A percentile compares a stretch with the other conserved stretches of the same genome.
phyloP scores from a whole-genome alignment of 441 rosid species.

The Mallotus repandus region DNA sequence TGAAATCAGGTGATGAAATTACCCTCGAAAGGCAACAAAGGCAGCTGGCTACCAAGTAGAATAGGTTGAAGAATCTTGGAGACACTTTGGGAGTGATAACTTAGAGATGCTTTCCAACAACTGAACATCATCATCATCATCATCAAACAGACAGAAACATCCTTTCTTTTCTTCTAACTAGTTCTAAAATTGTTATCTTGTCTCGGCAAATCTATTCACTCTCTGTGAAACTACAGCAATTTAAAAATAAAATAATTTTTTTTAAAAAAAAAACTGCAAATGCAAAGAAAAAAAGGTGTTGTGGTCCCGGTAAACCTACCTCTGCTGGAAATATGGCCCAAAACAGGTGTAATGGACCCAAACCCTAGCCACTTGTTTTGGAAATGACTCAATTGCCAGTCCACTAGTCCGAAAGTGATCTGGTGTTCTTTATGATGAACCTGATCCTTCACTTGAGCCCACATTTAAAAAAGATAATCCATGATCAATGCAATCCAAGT shows the following conservation, averaged over 20 bases:
- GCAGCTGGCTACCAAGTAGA: neutral
- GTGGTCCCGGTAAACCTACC: neutral
- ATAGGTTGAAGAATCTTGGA: neutral
- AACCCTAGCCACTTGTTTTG: slow-evolving; percentile 15
- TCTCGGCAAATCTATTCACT: neutral
- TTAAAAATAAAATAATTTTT: neutral
- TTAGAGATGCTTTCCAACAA: neutral
- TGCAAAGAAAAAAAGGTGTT: neutral
- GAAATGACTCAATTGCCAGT: neutral
- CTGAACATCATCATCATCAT: slow-evolving; percentile 5
- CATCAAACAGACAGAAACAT: slow-evolving; percentile 11
- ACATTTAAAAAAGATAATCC: no score
- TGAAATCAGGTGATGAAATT: no score
- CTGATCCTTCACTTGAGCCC: neutral
- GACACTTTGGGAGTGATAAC: no score
- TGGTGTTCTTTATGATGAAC: neutral
- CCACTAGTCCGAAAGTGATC: slow-evolving; percentile 3
- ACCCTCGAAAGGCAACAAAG: neutral
- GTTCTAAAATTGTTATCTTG: neutral
- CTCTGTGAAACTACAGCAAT: neutral
- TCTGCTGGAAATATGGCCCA: slow-evolving; percentile 3
- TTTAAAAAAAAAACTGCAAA: neutral
- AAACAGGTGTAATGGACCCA: slow-evolving; percentile 15
- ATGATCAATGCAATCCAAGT: neutral
- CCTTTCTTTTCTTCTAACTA: slow-evolving; percentile 11